These are phyloP conservation scores for Geosmithia morbida DNA, from an alignment of 2,329 filamentous ascomycete species.

Conservation along the genomic window DNA sequence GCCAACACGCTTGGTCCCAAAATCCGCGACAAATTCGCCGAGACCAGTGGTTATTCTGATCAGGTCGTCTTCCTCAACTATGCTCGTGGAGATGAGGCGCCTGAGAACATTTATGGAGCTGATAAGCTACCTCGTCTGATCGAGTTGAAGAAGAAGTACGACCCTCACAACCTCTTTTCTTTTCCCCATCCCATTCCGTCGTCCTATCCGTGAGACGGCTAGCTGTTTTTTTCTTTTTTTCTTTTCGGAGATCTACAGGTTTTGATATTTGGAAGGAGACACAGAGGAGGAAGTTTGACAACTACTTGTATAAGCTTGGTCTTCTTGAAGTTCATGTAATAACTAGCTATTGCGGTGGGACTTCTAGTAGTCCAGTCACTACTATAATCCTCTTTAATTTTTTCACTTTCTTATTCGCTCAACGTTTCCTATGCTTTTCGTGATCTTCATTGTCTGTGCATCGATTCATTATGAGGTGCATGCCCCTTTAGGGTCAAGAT, in stretches of 20 bases:
- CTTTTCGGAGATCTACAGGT: not conserved
- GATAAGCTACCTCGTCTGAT: not conserved
- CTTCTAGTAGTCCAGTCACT: no score
- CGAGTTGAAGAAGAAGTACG: not conserved
- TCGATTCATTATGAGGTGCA: no score
- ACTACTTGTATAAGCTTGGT: no score
- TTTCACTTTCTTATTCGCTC: no score
- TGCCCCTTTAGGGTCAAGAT: no score
- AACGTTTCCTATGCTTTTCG: no score
- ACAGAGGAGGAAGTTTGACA: no score
- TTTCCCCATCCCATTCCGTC: not conserved
- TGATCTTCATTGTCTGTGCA: no score
- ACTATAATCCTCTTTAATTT: no score
- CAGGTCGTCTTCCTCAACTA: slow-evolving; percentile 1
- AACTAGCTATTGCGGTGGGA: no score
- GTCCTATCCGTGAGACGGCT: not conserved
- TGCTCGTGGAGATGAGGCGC: slow-evolving; percentile 1
- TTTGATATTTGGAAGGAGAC: not conserved
- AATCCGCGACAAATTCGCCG: not conserved
- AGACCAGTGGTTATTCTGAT: not conserved
- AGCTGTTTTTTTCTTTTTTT: no score
- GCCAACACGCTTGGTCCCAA: not conserved
- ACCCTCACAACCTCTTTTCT: not conserved
- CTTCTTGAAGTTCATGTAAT: no score
- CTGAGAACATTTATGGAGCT: not conserved